Evolutionary conservation across 352 stramenopile genomes (phyloP), one percentile per base, ranked within the genome.

Genomic region (Globisporangium carolinianum): DNA sequence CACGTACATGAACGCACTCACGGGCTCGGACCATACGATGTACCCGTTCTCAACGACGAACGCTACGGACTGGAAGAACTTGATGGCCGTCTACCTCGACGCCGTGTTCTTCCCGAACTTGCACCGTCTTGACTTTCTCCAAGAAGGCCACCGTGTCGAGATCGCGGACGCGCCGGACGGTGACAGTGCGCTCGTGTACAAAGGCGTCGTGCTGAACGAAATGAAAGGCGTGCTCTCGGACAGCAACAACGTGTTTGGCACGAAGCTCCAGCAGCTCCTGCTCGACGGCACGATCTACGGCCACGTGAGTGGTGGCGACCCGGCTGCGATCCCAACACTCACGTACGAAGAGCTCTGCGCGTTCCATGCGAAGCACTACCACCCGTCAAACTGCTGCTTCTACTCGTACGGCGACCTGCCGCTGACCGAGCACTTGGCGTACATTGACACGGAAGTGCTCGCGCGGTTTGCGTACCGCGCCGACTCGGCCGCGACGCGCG

Each of bases 1-100:
- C 73, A 99, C 97, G 53, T 99, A 99, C 78, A 91, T 99, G 74
- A 99, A 99, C 78, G 97, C 97, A 12, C 97, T 99, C 57, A 99
- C 97, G n/a, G 98, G 97, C 56, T 92, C 84, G 14, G 97, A 99
- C 78, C 81, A 98, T 57, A 99, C 97, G 45, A 98, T 97, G 79
- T 99, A 99, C 65, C 96, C 98, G n/a, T 98, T 99, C 53, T 96
- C 95, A 35, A 98, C 87, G 45, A 95, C 94, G 53, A 99, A 99
- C 77, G 76, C 74, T 43, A 97, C 98, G 72, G 97, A 99, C 77
- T 99, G 97, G 63, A 88, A 96, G 69, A 99, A 99, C 72, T 76
- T 99, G 14, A 86, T 98, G 64, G 86, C 89, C 62, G 96, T 99
- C 4, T 99, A 99, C 70, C 67, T 97, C 11, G 97, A 99, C 77